These are phyloP conservation scores for Neckera pumila DNA, from an alignment of 225 moss, liverwort and hornwort species.

Conservation along the genomic window DNA sequence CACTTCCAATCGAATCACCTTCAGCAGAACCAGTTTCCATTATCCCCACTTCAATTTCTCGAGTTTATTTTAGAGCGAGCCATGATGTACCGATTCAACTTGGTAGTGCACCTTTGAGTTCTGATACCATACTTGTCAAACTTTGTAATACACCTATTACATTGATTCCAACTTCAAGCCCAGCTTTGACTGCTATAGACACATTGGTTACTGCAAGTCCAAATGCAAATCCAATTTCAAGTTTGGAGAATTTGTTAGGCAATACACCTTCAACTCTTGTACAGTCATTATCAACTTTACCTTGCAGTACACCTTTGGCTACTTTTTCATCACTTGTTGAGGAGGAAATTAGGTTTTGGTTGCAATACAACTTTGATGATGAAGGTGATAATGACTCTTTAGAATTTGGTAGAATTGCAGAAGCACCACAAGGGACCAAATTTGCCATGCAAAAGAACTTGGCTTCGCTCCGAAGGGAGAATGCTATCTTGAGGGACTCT, in stretches of 20 bases:
- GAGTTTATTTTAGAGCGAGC: too few relatives aligned
- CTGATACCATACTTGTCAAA: too few relatives aligned
- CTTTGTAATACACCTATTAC: too few relatives aligned
- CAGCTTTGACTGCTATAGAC: accelerated
- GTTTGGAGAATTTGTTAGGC: too few relatives aligned
- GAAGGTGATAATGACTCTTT: not conserved
- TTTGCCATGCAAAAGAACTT: not conserved
- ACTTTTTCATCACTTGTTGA: not conserved
- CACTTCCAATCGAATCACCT: too few relatives aligned
- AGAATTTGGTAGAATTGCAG: not conserved
- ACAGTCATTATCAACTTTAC: not conserved
- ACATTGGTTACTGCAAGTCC: accelerated
- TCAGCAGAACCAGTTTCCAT: too few relatives aligned
- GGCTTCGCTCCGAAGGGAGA: not conserved
- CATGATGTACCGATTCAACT: too few relatives aligned
- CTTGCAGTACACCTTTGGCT: not conserved
- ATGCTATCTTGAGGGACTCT: not conserved
- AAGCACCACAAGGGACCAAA: accelerated
- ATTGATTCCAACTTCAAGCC: not conserved
- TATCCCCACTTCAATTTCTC: too few relatives aligned
- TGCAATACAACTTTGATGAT: not conserved
- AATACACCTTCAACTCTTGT: not conserved
- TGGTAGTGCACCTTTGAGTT: too few relatives aligned
- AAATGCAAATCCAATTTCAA: not conserved
- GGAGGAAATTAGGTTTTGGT: not conserved